Base-by-base conservation (phyloP, 2,329 filamentous ascomycete species). In the Myriosclerotinia duriaeana region DNA sequence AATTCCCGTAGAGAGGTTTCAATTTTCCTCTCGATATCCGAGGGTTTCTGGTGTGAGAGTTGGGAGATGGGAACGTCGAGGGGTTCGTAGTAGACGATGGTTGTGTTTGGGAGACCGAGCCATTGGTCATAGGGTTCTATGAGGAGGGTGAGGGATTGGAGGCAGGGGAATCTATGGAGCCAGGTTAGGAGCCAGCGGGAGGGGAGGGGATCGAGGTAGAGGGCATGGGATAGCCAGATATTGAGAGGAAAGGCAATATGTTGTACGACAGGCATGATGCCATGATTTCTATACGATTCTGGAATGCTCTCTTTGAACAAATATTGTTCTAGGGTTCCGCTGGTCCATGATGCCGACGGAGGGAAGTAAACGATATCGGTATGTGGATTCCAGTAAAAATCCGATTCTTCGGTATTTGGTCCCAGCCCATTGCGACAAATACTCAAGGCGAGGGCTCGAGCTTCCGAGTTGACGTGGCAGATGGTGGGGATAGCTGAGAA, bases 401-500 rank as follows among this genome's bases (percentile, higher is more conserved):
- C 26, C 2, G 40, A 48, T 17, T 30, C 42, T 46, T 48, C n/a
- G 5, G 53, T 46, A 14, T 59, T 46, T 9, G 62, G 62, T 7
- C 62, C 62, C 1, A 56, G 26, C 1, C 53, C 52, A 4, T 38
- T 48, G 26, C 53, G 30, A 6, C 30, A 50, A 15, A 58, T 58
- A 1, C 62, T 40, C 0, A 64, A 14, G 15, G 40, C 62, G 5
- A 64, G 1, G 2, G 2, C n/a, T n/a, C n/a, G n/a, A n/a, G n/a
- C n/a, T n/a, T n/a, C n/a, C n/a, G n/a, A n/a, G n/a, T 56, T 56
- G 20, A 64, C 62, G 5, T 64, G 62, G 64, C 69, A 58, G 68
- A 67, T 53, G 67, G 66, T 42, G 68, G 71, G 34, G 66, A 54
- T 61, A 69, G 68, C 42, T 68, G 69, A 30, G 70, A 71, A 48